These are phyloP conservation scores for Arthrobotrys sphaeroides DNA, from an alignment of 2,329 filamentous ascomycete genomes.

Conservation along the genomic window DNA sequence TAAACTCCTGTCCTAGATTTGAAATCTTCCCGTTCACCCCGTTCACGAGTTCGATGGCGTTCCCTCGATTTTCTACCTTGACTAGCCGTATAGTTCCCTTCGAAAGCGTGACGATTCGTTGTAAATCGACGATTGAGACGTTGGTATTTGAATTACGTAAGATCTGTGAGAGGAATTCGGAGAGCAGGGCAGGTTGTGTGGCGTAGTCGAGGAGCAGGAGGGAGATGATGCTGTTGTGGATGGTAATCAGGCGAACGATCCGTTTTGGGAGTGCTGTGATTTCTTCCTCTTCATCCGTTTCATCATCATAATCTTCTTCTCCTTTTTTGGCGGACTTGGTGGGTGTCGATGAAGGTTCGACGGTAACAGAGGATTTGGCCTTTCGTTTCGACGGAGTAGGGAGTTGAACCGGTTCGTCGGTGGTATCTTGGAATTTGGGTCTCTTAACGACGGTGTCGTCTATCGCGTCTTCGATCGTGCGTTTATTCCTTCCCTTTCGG, in stretches of 20 bases:
- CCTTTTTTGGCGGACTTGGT: not conserved
- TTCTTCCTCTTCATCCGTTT: not conserved
- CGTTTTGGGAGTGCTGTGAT: constrained; percentile 35
- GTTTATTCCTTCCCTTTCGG: constrained; percentile 23
- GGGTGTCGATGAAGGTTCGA: not conserved
- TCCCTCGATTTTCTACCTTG: constrained; percentile 20
- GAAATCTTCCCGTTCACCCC: constrained; percentile 32
- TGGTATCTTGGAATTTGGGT: not conserved
- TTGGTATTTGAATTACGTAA: constrained; percentile 40
- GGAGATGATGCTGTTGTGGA: constrained; percentile 32
- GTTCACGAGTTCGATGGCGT: constrained; percentile 36
- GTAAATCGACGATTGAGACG: constrained; percentile 34
- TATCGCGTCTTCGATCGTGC: constrained; percentile 26
- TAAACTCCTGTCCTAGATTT: constrained; percentile 26
- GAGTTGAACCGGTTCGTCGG: not conserved
- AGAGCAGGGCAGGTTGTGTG: constrained; percentile 31
- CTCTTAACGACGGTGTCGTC: constrained; percentile 27
- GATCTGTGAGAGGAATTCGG: constrained; percentile 37
- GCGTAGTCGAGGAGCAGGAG: constrained; percentile 42
- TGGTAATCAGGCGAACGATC: constrained; percentile 22
- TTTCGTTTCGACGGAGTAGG: constrained; percentile 9
- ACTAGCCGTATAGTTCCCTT: constrained; percentile 20
- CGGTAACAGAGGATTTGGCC: not conserved
- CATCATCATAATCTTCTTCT: not conserved
- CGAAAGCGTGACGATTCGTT: constrained; percentile 29